Percentiles rank a stretch among this genome's conserved stretches.
Conservation (phyloP, 2,329 filamentous ascomycete species). For the Aschersonia sp. region DNA sequence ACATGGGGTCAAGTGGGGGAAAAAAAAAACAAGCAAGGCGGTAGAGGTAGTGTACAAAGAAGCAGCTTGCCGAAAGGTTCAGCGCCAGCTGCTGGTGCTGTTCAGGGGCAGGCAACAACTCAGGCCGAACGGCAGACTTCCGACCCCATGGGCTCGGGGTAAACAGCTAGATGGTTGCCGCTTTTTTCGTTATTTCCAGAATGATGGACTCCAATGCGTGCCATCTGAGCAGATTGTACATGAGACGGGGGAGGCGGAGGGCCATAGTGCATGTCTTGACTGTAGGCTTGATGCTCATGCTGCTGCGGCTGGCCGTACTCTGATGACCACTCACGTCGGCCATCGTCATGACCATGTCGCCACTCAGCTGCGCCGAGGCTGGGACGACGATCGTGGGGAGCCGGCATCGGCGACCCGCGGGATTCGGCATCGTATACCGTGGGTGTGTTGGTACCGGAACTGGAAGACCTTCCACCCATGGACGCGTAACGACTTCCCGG, state of each 20-base stretch:
- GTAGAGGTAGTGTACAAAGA: too few species aligned
- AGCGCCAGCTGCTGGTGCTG: too few species aligned
- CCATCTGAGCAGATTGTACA: neutral
- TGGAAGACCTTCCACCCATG: slow-evolving; percentile 7
- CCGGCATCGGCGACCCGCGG: neutral
- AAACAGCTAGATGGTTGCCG: neutral
- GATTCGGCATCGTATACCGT: slow-evolving; percentile 1
- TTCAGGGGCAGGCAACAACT: neutral
- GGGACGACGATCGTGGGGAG: neutral
- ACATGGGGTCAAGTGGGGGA: too few species aligned
- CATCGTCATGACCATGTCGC: slow-evolving; percentile 1
- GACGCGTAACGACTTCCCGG: slow-evolving; percentile 4
- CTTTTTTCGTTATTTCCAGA: neutral
- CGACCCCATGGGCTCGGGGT: slow-evolving; percentile 2
- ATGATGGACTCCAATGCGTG: neutral
- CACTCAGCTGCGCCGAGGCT: slow-evolving; percentile 2
- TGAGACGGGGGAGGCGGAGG: neutral
- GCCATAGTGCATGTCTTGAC: neutral
- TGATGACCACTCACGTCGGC: slow-evolving; percentile 1
- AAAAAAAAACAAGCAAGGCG: too few species aligned
- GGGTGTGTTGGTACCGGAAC: slow-evolving; percentile 6
- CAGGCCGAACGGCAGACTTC: neutral
- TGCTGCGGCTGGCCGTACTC: neutral
- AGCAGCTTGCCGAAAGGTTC: too few species aligned
- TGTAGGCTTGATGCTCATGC: neutral